phyloP scores from a whole-genome alignment of 805 yeast genomes.

The Candida saitoana region DNA sequence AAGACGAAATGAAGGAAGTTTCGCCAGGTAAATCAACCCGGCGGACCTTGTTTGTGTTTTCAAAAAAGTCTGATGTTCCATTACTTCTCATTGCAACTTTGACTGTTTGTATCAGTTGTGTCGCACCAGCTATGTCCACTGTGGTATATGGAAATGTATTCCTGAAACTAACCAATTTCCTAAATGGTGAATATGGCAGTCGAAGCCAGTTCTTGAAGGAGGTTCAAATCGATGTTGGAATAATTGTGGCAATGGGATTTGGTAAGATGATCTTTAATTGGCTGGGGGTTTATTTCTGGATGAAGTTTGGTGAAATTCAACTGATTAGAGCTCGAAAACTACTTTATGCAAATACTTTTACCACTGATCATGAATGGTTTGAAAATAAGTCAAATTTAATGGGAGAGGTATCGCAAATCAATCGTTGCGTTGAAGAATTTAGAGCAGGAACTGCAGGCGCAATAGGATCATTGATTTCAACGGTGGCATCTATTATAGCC shows the following conservation, averaged over 20 bases:
- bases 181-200: slow-evolving; percentile 26
- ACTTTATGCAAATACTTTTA: slow-evolving; percentile 44
- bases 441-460: slow-evolving; percentile 67
- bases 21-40: background rate
- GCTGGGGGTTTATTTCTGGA: slow-evolving; percentile 59
- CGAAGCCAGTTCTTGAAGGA: slow-evolving; percentile 21
- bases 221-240: slow-evolving; percentile 24
- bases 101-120: slow-evolving; percentile 48
- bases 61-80: slow-evolving; percentile 13
- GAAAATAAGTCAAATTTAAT: slow-evolving; percentile 52
- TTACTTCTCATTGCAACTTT: slow-evolving; percentile 21
- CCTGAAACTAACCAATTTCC: slow-evolving; percentile 23
- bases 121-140: slow-evolving; percentile 58
- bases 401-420: slow-evolving; percentile 63
- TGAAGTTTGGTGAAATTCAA: slow-evolving; percentile 67
- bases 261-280: slow-evolving; percentile 38
- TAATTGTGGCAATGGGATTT: slow-evolving; percentile 31
- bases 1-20: background rate
- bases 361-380: slow-evolving; percentile 55
- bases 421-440: slow-evolving; percentile 71
- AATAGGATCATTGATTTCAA: slow-evolving; percentile 53
- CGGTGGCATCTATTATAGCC: slow-evolving; percentile 49
- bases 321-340: slow-evolving; percentile 50
- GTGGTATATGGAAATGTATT: slow-evolving; percentile 67
- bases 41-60: slow-evolving; percentile 13